Evolutionary conservation across 108 stramenopile genomes (phyloP), one percentile per base, ranked within the genome.

Genomic region (Skeletonema tropicum): DNA sequence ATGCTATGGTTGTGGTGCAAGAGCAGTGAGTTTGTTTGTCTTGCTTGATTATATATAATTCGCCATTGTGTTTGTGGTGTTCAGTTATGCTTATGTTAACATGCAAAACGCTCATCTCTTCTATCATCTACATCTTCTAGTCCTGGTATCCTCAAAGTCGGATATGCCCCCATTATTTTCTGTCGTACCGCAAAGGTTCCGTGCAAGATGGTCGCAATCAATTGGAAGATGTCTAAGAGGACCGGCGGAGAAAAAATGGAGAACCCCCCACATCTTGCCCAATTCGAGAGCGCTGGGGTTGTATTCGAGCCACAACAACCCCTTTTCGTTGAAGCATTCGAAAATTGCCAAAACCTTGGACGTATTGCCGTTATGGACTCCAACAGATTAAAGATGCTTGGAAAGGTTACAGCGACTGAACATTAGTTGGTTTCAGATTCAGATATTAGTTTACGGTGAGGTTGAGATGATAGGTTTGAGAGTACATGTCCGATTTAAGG

Each of bases 141-240:
- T 73, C 92, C 89, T 83, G 92, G 89, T 81, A 87, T 93, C 64
- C 88, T 93, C 82, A 90, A 93, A 89, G 79, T 82, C 45, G 89
- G 89, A 80, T 93, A 90, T 83, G 79, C 82, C 42, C 89, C 88
- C 31, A 73, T 93, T 70, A 77, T 92, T 69, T 92, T 92, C 80
- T 92, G 85, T 55, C 92, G 92, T 86, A 92, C 92, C 78, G 92
- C 92, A 70, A 92, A 92, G 88, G 89, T 92, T 75, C 89, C 92
- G 13, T 92, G 92, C 83, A 92, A 92, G 88, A 92, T 92, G 92
- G 90, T 89, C 87, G 86, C 85, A 81, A 92, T 92, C 76, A 71
- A 89, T 64, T 92, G 92, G 92, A 92, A 92, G 92, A 83, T 86
- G 84, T 85, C 85, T 57, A 90, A 90, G 92, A 92, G 90, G 89